Conservation (phyloP, 2,329 filamentous ascomycete genomes). For the Fragosphaeria purpurea region DNA sequence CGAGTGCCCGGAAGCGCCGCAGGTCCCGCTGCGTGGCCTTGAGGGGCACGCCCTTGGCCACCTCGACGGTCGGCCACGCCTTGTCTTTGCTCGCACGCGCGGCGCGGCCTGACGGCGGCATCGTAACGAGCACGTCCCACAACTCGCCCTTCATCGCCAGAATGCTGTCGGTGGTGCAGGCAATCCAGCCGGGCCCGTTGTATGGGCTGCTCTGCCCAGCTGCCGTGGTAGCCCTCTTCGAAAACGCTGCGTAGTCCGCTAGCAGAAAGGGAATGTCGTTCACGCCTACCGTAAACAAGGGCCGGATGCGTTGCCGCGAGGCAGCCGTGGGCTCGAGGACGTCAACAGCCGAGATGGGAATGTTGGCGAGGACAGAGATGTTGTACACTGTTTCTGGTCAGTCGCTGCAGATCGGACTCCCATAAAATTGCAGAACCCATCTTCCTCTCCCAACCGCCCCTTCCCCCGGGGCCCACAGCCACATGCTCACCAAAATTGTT, state of each 20-base stretch:
- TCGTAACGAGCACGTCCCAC: conserved; percentile 80
- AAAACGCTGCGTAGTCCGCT: conserved; percentile 41
- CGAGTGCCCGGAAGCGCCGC: conserved; percentile 64
- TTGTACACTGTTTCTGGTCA: conserved; percentile 62
- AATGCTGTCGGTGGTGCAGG: conserved; percentile 92
- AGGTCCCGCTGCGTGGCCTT: conserved; percentile 87
- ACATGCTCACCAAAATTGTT: conserved; percentile 72
- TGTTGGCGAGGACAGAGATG: conserved; percentile 83
- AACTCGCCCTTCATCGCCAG: conserved; percentile 75
- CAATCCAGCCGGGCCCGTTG: conserved; percentile 65
- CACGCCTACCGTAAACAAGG: conserved; percentile 88
- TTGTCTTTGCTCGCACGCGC: conserved; percentile 47
- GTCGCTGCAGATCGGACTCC: background rate
- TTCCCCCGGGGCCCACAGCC: no score
- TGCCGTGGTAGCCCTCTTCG: conserved; percentile 21
- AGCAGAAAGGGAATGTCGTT: conserved; percentile 79
- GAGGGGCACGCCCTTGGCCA: conserved; percentile 51
- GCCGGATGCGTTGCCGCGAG: conserved; percentile 56
- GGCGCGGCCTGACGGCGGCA: conserved; percentile 50
- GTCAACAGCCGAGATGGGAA: conserved; percentile 64
- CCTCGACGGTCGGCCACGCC: conserved; percentile 68
- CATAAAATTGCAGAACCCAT: no score
- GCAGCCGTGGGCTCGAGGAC: conserved; percentile 50
- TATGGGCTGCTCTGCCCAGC: conserved; percentile 22
- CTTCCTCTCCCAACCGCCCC: no score